These are phyloP conservation scores for Trichoderma parareesei DNA, from an alignment of 495 filamentous ascomycete species.

Conservation along the genomic window DNA sequence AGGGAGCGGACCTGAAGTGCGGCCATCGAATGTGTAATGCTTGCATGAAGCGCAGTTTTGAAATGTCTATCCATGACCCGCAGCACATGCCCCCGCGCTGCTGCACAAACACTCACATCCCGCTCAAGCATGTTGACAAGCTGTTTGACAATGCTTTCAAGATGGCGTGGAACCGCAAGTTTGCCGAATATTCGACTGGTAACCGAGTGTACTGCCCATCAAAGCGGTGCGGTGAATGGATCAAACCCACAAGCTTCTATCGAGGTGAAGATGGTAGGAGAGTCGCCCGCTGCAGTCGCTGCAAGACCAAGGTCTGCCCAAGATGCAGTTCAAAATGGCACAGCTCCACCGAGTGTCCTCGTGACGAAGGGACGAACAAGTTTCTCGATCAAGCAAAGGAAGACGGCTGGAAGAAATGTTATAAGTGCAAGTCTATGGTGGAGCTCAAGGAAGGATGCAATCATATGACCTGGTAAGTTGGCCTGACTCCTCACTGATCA, in stretches of 20 bases:
- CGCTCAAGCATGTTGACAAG: slow-evolving; percentile 63
- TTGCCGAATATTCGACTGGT: slow-evolving; percentile 60
- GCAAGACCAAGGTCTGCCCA: slow-evolving; percentile 66
- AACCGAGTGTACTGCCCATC: slow-evolving; percentile 69
- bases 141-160: slow-evolving; percentile 69
- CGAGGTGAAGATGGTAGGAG: slow-evolving; percentile 38
- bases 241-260: slow-evolving; percentile 58
- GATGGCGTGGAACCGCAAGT: slow-evolving; percentile 68
- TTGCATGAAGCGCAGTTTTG: slow-evolving; percentile 66
- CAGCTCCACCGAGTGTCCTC: slow-evolving; percentile 55
- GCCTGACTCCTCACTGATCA: slow-evolving; percentile 4
- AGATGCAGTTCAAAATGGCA: slow-evolving; percentile 69
- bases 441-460: slow-evolving; percentile 76
- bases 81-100: slow-evolving; percentile 74
- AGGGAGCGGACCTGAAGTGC: slow-evolving; percentile 62
- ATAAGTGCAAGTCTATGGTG: slow-evolving; percentile 65
- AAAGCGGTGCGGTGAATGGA: slow-evolving; percentile 63
- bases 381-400: slow-evolving; percentile 60
- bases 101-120: slow-evolving; percentile 63
- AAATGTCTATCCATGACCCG: slow-evolving; percentile 62
- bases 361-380: slow-evolving; percentile 57
- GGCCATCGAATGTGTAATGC: slow-evolving; percentile 69
- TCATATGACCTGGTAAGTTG: slow-evolving; percentile 71
- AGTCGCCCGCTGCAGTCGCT: slow-evolving; percentile 55
- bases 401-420: slow-evolving; percentile 70